These are phyloP conservation scores for Trichosanthes cucumerina DNA, from an alignment of 306 rosid species.

Conservation along the genomic window DNA sequence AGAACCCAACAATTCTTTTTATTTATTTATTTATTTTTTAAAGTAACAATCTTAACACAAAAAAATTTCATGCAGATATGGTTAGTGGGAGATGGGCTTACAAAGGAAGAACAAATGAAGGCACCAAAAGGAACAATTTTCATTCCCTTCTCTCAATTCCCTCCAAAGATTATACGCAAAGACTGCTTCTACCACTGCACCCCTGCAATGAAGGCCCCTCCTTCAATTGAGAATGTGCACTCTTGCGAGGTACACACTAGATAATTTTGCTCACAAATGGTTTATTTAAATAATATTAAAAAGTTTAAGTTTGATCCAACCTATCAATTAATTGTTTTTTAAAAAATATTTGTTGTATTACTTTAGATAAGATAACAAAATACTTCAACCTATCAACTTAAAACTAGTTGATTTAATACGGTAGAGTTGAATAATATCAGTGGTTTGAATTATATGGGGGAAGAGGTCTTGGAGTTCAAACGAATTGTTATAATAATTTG, in stretches of 20 bases:
- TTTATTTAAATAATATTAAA: neutral
- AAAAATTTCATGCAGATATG: slow-evolving; percentile 31
- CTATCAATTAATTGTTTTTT: neutral
- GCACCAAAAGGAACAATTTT: slow-evolving; percentile 66
- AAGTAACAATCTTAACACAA: neutral
- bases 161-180: slow-evolving; percentile 47
- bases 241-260: slow-evolving; percentile 41
- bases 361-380: too few relatives aligned
- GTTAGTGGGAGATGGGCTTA: slow-evolving; percentile 55
- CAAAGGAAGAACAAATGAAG: slow-evolving; percentile 38
- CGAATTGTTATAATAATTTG: too few relatives aligned
- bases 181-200: slow-evolving; percentile 66
- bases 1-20: neutral
- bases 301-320: neutral
- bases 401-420: too few relatives aligned
- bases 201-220: slow-evolving; percentile 63
- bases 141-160: slow-evolving; percentile 62
- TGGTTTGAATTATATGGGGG: too few relatives aligned
- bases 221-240: slow-evolving; percentile 39
- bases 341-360: too few relatives aligned
- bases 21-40: neutral
- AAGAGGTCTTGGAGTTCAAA: neutral
- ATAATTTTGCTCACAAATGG: neutral
- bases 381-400: too few relatives aligned
- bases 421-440: too few relatives aligned